phyloP scores from a whole-genome alignment of 495 filamentous ascomycete genomes.

The Penicillium subrubescens region DNA sequence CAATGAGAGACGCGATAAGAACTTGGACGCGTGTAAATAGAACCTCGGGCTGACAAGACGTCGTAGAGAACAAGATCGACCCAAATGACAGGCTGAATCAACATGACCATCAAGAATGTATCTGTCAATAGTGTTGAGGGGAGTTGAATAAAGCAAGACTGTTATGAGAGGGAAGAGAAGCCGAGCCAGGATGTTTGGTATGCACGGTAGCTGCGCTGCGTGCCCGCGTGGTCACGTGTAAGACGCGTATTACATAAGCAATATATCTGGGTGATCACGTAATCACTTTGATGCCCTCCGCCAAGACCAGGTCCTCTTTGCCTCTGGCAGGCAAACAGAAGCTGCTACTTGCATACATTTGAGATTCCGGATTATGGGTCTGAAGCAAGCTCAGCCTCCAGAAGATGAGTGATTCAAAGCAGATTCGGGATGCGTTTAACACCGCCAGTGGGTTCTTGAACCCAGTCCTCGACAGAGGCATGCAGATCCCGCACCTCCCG shows the following conservation, averaged over 20 bases:
- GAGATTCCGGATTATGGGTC: background rate
- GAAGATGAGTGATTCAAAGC: slow-evolving; percentile 35
- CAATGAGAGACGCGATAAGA: slow-evolving; percentile 15
- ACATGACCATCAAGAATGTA: background rate
- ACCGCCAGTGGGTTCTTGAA: slow-evolving; percentile 43
- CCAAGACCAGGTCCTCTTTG: slow-evolving; percentile 11
- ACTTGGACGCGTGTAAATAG: slow-evolving; percentile 23
- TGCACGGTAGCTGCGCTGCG: slow-evolving; percentile 7
- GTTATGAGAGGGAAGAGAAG: slow-evolving; percentile 23
- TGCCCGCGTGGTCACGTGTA: slow-evolving; percentile 27
- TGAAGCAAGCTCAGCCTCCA: background rate
- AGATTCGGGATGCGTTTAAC: slow-evolving; percentile 36
- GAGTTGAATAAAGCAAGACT: slow-evolving; percentile 24
- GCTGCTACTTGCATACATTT: background rate
- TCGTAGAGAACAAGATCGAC: slow-evolving; percentile 15
- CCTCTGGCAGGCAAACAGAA: background rate
- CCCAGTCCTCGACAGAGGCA: slow-evolving; percentile 50
- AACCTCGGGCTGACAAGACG: slow-evolving; percentile 25
- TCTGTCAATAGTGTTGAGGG: slow-evolving; percentile 1
- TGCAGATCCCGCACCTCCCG: slow-evolving; percentile 23
- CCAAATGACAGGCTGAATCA: slow-evolving; percentile 7
- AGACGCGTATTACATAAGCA: background rate
- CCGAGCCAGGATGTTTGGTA: slow-evolving; percentile 12
- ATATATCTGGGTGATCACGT: background rate
- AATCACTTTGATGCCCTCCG: slow-evolving; percentile 2